Evolutionary conservation across 345 rosid genomes (phyloP).

Genomic region (Excoecaria cochinchinensis): DNA sequence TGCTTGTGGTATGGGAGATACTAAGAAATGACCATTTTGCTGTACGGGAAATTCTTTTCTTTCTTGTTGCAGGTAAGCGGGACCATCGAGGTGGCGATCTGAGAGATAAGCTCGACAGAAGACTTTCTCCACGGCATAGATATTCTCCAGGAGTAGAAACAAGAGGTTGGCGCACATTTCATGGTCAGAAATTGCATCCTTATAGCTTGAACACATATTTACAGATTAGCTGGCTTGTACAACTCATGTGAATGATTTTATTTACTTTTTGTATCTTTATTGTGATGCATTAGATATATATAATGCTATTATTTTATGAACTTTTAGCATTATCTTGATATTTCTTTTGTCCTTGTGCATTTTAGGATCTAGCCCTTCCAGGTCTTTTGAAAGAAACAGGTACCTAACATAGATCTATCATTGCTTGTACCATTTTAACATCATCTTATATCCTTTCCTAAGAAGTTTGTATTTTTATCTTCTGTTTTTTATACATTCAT

Average conservation of each 20-base stretch:
- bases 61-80: conserved; percentile 55
- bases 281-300: background rate
- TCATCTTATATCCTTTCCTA: background rate
- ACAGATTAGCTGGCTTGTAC: background rate
- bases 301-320: background rate
- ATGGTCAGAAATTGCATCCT: conserved; percentile 46
- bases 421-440: background rate
- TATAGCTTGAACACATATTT: background rate
- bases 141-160: conserved; percentile 53
- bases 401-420: conserved; percentile 22
- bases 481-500: background rate
- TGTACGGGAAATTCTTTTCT: conserved; percentile 30
- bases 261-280: background rate
- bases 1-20: conserved; percentile 28
- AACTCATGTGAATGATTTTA: background rate
- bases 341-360: background rate
- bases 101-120: conserved; percentile 78
- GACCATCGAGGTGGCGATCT: conserved; percentile 64
- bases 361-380: conserved; percentile 70
- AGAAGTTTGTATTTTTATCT: background rate
- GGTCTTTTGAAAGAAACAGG: conserved; percentile 59
- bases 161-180: conserved; percentile 41
- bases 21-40: conserved; percentile 21
- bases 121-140: conserved; percentile 59
- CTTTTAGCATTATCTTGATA: background rate